These are phyloP conservation scores for Pichia sp. DNA, from an alignment of 1,139 yeast genomes.

Conservation along the genomic window DNA sequence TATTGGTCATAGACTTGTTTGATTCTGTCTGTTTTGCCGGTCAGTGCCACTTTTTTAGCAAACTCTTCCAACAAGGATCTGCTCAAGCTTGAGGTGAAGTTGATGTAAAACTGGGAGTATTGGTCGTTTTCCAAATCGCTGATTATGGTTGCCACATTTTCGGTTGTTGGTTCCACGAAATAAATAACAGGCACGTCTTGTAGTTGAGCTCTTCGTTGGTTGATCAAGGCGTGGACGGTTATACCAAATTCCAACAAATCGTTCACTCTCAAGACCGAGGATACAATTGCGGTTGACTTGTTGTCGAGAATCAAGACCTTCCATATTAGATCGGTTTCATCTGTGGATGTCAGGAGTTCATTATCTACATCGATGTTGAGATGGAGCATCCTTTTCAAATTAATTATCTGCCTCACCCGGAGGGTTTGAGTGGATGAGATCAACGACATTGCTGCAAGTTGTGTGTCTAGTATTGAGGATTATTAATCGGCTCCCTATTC, in stretches of 20 bases:
- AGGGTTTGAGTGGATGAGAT: conserved; percentile 18
- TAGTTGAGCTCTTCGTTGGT: conserved; percentile 65
- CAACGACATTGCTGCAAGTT: conserved; percentile 18
- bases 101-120: conserved; percentile 75
- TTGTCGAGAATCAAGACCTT: conserved; percentile 84
- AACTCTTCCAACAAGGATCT: conserved; percentile 81
- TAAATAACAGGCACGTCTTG: conserved; percentile 95
- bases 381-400: conserved; percentile 66
- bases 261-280: conserved; percentile 85
- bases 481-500: not conserved
- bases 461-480: not conserved
- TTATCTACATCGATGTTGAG: conserved; percentile 65
- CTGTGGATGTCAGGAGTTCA: conserved; percentile 43
- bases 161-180: conserved; percentile 82
- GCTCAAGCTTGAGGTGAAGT: conserved; percentile 75
- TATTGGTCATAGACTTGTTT: conserved; percentile 92
- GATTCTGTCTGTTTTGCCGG: conserved; percentile 65
- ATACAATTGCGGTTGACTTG: conserved; percentile 76
- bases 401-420: conserved; percentile 28
- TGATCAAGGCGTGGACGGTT: conserved; percentile 77
- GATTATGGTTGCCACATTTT: conserved; percentile 63
- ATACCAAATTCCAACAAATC: conserved; percentile 86
- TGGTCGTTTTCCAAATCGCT: conserved; percentile 69
- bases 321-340: conserved; percentile 73
- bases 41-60: conserved; percentile 73